phyloP scores from a whole-genome alignment of 768 basidiomycete species.

The Calocera viscosa region DNA sequence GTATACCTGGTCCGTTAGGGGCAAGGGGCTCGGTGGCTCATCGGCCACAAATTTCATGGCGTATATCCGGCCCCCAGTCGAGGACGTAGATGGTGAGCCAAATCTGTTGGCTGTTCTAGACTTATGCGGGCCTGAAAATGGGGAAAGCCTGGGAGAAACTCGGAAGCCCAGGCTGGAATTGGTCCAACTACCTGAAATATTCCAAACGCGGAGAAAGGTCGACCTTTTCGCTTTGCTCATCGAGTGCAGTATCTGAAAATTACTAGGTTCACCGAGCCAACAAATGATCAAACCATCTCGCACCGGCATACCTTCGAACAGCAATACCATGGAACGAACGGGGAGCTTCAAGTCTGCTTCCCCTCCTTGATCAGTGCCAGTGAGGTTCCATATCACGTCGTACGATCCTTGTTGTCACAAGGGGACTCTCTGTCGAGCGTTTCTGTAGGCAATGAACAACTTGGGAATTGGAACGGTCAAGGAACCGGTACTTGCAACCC shows the following conservation, averaged over 20 bases:
- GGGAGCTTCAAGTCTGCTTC: constrained; percentile 1
- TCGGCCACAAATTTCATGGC: constrained; percentile 35
- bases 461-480: background rate
- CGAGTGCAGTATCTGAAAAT: background rate
- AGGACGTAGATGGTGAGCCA: constrained; percentile 22
- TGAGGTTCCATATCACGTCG: background rate
- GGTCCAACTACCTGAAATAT: constrained; percentile 34
- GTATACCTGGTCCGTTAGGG: constrained; percentile 18
- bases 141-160: constrained; percentile 32
- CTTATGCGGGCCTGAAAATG: constrained; percentile 22
- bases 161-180: constrained; percentile 47
- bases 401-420: too few relatives aligned
- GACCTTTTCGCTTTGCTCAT: constrained; percentile 7
- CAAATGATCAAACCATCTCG: background rate
- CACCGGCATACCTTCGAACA: background rate
- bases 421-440: too few relatives aligned
- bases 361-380: background rate
- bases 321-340: background rate
- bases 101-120: constrained; percentile 22
- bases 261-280: background rate
- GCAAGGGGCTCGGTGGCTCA: constrained; percentile 31
- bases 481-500: background rate
- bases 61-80: constrained; percentile 9
- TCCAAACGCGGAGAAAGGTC: constrained; percentile 32
- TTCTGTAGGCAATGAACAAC: background rate